Evolutionary conservation across 1,284 basidiomycete genomes (phyloP).

Genomic region (Ganoderma lingzhi): DNA sequence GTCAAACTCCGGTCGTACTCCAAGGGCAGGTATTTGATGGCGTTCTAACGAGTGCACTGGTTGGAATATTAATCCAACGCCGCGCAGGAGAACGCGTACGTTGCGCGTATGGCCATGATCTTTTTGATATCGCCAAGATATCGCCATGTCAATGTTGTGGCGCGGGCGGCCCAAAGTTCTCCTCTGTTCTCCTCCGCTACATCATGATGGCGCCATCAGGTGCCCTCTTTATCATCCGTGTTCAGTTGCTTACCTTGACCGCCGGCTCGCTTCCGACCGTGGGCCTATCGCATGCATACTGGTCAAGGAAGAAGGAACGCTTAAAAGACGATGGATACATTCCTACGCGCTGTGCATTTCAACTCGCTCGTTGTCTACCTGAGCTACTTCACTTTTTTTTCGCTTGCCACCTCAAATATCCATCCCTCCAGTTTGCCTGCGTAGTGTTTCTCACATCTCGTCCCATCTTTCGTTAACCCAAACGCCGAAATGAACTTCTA

Average conservation of each 20-base stretch:
- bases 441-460: neutral
- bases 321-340: neutral
- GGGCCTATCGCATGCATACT: neutral
- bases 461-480: neutral
- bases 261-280: neutral
- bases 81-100: neutral
- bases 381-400: neutral
- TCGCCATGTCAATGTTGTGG: neutral
- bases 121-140: neutral
- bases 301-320: neutral
- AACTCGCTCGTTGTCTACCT: too few species aligned
- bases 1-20: too few species aligned
- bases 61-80: neutral
- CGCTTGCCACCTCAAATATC: neutral
- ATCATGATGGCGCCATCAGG: neutral
- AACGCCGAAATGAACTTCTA: neutral
- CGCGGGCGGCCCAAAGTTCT: neutral
- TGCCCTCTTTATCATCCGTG: neutral
- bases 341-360: neutral
- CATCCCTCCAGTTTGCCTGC: neutral
- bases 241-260: neutral
- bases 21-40: too few species aligned
- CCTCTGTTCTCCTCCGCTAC: neutral
- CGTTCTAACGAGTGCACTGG: too few species aligned
- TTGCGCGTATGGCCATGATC: neutral